Evolutionary conservation across 2,329 filamentous ascomycete genomes (phyloP).

Genomic region (Berkeleyomyces rouxiae): DNA sequence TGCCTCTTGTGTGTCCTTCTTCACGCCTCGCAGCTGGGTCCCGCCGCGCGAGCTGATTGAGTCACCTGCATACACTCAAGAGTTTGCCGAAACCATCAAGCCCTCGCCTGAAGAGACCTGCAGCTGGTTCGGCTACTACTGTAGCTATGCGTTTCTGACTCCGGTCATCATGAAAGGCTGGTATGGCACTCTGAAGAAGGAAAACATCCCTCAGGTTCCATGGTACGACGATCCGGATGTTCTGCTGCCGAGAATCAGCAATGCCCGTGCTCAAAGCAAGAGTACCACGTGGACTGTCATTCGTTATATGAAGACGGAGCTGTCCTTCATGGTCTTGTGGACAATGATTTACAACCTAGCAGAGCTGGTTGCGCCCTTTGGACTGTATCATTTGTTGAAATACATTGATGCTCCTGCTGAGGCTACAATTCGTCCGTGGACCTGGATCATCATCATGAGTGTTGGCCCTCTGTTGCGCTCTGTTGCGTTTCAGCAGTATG

Average conservation of each 20-base stretch:
- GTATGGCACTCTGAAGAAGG: conserved; percentile 28
- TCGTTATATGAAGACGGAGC: conserved; percentile 26
- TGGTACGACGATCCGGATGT: conserved; percentile 39
- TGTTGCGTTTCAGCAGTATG: conserved; percentile 37
- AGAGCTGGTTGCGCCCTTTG: conserved; percentile 36
- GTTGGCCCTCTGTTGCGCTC: conserved; percentile 29
- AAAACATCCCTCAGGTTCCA: conserved; percentile 31
- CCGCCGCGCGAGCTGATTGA: conserved; percentile 22
- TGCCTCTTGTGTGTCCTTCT: conserved; percentile 25
- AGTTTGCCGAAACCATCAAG: conserved; percentile 14
- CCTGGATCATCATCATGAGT: conserved; percentile 39
- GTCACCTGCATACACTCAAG: conserved; percentile 1
- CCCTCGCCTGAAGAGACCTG: conserved; percentile 36
- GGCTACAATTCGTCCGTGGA: conserved; percentile 30
- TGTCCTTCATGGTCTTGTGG: conserved; percentile 30
- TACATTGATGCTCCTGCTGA: conserved; percentile 29
- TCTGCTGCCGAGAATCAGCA: conserved; percentile 27
- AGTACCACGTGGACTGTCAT: conserved; percentile 29
- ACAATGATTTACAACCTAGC: conserved; percentile 23
- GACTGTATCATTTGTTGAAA: conserved; percentile 33
- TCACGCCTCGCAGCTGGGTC: conserved; percentile 34
- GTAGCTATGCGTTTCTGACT: conserved; percentile 35
- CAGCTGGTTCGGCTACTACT: conserved; percentile 36
- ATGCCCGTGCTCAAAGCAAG: conserved; percentile 27
- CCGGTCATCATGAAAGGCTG: conserved; percentile 32